Percentiles rank a stretch among this genome's conserved stretches.
These are phyloP conservation scores for Fragilaria radians DNA, from an alignment of 108 stramenopile genomes.

Conservation along the genomic window DNA sequence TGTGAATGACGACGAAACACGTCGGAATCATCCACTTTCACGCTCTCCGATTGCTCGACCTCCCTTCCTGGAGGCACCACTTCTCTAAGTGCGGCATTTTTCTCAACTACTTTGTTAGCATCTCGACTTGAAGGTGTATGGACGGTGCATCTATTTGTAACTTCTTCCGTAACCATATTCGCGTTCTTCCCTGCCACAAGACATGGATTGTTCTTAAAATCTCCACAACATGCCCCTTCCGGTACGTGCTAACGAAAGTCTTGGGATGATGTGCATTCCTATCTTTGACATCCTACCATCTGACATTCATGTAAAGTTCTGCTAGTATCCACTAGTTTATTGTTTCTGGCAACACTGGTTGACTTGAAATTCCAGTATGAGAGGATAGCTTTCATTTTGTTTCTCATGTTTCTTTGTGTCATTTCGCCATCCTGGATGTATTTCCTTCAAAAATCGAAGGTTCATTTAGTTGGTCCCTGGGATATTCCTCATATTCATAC, in stretches of 20 bases:
- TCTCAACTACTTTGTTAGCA: slow-evolving; percentile 59
- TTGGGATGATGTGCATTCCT: background rate
- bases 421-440: slow-evolving; percentile 43
- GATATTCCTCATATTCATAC: slow-evolving; percentile 49
- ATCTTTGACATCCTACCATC: background rate
- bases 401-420: slow-evolving; percentile 20
- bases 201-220: slow-evolving; percentile 20
- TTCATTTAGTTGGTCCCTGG: slow-evolving; percentile 55
- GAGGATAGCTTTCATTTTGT: slow-evolving; percentile 18
- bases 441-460: slow-evolving; percentile 36
- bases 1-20: background rate
- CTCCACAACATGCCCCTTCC: background rate
- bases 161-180: slow-evolving; percentile 51
- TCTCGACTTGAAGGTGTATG: slow-evolving; percentile 46
- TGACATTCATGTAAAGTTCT: background rate
- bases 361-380: slow-evolving; percentile 18
- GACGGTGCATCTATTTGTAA: slow-evolving; percentile 43
- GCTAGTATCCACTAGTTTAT: slow-evolving; percentile 7
- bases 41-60: slow-evolving; percentile 33
- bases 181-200: slow-evolving; percentile 62
- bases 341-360: slow-evolving; percentile 11
- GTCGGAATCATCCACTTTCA: background rate
- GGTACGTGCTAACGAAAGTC: background rate
- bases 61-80: slow-evolving; percentile 56
- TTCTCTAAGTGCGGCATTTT: slow-evolving; percentile 63